A percentile compares a stretch with the other conserved stretches of the same genome.
These are phyloP conservation scores for Megacollybia marginata DNA, from an alignment of 768 basidiomycete genomes.

Conservation along the genomic window DNA sequence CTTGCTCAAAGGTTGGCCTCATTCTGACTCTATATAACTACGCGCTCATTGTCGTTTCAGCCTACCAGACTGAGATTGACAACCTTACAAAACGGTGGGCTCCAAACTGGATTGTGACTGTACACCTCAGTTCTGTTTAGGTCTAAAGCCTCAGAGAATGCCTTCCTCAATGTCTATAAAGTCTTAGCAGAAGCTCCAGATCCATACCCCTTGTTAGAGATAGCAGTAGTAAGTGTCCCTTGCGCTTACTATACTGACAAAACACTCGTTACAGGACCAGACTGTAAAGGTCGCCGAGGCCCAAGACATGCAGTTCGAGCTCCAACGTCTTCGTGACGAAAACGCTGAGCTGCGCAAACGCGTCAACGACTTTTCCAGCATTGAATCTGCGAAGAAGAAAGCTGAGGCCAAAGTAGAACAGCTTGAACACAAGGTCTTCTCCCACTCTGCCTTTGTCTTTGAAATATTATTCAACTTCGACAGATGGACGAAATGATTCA, in stretches of 20 bases:
- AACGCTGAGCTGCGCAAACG: slow-evolving; percentile 73
- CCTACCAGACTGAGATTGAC: slow-evolving; percentile 97
- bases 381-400: slow-evolving; percentile 73
- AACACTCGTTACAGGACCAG: slow-evolving; percentile 62
- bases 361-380: slow-evolving; percentile 50
- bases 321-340: slow-evolving; percentile 70
- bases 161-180: slow-evolving; percentile 96
- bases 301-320: slow-evolving; percentile 63
- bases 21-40: slow-evolving; percentile 1
- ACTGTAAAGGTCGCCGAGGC: slow-evolving; percentile 86
- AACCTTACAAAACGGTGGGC: slow-evolving; percentile 59
- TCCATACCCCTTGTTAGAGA: slow-evolving; percentile 93
- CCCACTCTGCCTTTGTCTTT: background rate
- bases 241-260: background rate
- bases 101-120: too few relatives aligned
- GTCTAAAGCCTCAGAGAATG: slow-evolving; percentile 87
- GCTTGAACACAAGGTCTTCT: slow-evolving; percentile 65
- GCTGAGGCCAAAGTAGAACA: slow-evolving; percentile 66
- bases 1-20: slow-evolving; percentile 66
- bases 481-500: slow-evolving; percentile 94
- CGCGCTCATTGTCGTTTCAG: slow-evolving; percentile 28
- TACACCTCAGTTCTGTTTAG: slow-evolving; percentile 24
- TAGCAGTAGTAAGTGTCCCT: slow-evolving; percentile 61
- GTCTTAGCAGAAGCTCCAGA: slow-evolving; percentile 95
- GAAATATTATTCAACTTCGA: background rate